phyloP scores from a whole-genome alignment of 2,329 filamentous ascomycete genomes.

The Fulvia fulva region DNA sequence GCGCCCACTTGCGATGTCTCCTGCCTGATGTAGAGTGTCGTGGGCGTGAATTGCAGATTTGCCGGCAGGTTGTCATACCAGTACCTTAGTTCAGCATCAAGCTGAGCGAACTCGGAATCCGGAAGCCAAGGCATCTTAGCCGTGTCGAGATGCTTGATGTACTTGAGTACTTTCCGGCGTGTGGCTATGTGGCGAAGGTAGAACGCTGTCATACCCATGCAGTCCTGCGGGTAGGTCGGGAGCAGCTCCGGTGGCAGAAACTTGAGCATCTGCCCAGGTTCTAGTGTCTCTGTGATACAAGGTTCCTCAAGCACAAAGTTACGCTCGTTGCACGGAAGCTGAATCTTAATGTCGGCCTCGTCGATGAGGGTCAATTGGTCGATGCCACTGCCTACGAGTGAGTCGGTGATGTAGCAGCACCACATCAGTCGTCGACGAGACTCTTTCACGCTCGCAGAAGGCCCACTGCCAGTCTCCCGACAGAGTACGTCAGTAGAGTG shows the following conservation, averaged over 20 bases:
- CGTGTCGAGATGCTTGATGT: slow-evolving; percentile 24
- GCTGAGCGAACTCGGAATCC: slow-evolving; percentile 24
- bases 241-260: slow-evolving; percentile 20
- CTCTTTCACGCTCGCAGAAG: slow-evolving; percentile 25
- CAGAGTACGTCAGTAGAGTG: slow-evolving; percentile 25
- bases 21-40: slow-evolving; percentile 24
- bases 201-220: slow-evolving; percentile 25
- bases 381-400: slow-evolving; percentile 23
- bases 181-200: slow-evolving; percentile 24
- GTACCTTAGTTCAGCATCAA: slow-evolving; percentile 18
- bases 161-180: slow-evolving; percentile 22
- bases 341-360: slow-evolving; percentile 25
- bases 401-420: slow-evolving; percentile 26
- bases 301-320: slow-evolving; percentile 25
- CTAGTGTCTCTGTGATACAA: slow-evolving; percentile 24
- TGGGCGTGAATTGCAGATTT: slow-evolving; percentile 25
- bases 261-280: slow-evolving; percentile 21
- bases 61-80: slow-evolving; percentile 25
- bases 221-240: slow-evolving; percentile 23
- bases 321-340: slow-evolving; percentile 24
- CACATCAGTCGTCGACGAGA: slow-evolving; percentile 26
- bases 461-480: slow-evolving; percentile 17
- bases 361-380: slow-evolving; percentile 26
- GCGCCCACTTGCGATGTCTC: slow-evolving; percentile 24
- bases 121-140: slow-evolving; percentile 23